These are phyloP conservation scores for Salix purpurea DNA, from an alignment of 345 rosid genomes.

Conservation along the genomic window DNA sequence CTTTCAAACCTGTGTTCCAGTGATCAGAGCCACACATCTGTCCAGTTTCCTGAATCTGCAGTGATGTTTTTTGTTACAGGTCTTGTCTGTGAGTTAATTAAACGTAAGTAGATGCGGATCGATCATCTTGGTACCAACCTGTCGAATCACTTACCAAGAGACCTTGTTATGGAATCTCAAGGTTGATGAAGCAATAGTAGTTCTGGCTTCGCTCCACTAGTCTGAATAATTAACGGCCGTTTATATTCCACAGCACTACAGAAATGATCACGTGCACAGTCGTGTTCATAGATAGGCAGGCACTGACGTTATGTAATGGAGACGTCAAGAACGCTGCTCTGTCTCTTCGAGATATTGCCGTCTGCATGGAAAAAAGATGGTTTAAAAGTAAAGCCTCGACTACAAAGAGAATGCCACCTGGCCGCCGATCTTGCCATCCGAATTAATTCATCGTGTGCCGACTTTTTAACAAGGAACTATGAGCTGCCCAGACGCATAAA, in stretches of 20 bases:
- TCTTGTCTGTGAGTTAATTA: background rate
- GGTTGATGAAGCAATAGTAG: background rate
- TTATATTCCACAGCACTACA: background rate
- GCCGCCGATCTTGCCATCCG: background rate
- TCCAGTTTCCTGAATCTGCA: background rate
- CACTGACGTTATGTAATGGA: background rate
- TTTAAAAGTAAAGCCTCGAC: background rate
- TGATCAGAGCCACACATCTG: background rate
- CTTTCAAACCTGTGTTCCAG: background rate
- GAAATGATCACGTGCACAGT: background rate
- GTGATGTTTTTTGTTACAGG: background rate
- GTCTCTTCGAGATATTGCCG: no score
- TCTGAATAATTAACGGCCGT: background rate
- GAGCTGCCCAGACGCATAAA: background rate
- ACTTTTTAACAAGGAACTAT: background rate
- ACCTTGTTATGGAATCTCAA: background rate
- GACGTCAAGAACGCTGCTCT: no score
- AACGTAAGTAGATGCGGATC: background rate
- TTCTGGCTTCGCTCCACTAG: background rate
- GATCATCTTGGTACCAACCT: background rate
- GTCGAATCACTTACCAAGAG: background rate
- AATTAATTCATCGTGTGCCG: background rate
- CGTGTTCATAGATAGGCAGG: background rate
- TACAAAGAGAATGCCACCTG: constrained; percentile 13
- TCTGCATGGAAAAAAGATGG: no score